Percentiles rank a stretch among this genome's conserved stretches.
Evolutionary conservation across 805 yeast genomes (phyloP).

Genomic region (Wickerhamiella kurtzmanii): DNA sequence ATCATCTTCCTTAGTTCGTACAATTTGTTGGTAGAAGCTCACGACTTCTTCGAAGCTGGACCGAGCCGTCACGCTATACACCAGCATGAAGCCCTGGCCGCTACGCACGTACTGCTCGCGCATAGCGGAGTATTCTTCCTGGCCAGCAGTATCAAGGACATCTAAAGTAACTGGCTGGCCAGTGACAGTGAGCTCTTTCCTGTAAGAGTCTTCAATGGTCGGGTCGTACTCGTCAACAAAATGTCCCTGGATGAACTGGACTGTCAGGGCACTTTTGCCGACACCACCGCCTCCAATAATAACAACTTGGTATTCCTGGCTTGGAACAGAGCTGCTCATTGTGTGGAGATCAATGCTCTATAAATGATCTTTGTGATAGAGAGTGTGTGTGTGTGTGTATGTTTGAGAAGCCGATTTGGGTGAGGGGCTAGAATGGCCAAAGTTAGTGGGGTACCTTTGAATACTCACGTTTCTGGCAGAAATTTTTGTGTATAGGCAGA

Average conservation of each 20-base stretch:
- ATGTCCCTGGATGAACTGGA: conserved; percentile 85
- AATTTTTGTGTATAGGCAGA: no score
- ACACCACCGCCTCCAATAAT: conserved; percentile 99
- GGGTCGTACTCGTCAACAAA: conserved; percentile 98
- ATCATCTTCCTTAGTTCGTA: conserved; percentile 43
- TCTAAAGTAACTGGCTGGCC: conserved; percentile 67
- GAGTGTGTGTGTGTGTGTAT: no score
- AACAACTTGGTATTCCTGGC: conserved; percentile 73
- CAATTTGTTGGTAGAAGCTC: conserved; percentile 64
- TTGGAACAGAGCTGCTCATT: conserved; percentile 3
- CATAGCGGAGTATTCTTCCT: conserved; percentile 88
- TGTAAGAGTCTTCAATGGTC: conserved; percentile 63
- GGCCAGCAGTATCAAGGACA: conserved; percentile 97
- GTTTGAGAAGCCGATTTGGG: no score
- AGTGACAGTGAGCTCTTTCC: conserved; percentile 79
- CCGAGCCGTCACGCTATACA: conserved; percentile 71
- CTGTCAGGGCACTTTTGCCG: conserved; percentile 92
- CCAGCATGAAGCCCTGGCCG: conserved; percentile 86
- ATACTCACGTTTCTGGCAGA: no score
- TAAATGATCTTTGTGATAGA: no score
- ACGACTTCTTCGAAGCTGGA: conserved; percentile 75
- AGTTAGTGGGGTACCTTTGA: no score
- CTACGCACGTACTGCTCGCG: conserved; percentile 91
- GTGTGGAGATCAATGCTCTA: no score
- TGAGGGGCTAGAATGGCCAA: no score